Percentiles rank a stretch among this genome's conserved stretches.
phyloP scores from a whole-genome alignment of 306 rosid species.

The Carpinus fangiana region DNA sequence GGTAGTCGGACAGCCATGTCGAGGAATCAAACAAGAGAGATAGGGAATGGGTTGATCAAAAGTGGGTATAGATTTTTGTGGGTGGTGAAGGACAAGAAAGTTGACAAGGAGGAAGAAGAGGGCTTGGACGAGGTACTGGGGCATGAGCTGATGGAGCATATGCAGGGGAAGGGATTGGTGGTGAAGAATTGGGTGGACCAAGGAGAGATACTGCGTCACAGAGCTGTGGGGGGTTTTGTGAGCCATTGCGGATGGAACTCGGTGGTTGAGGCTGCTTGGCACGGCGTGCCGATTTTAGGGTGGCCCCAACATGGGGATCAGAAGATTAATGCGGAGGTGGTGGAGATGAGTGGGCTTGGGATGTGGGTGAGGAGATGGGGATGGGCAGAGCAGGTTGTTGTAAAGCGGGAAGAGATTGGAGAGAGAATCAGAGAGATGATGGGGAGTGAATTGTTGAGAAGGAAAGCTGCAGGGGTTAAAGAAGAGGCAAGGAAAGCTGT shows the following conservation, averaged over 20 bases:
- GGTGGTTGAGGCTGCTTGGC: slow-evolving; percentile 41
- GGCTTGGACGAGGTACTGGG: slow-evolving; percentile 33
- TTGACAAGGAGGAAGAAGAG: slow-evolving; percentile 52
- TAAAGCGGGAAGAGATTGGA: slow-evolving; percentile 56
- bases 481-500: slow-evolving; percentile 37
- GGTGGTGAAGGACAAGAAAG: slow-evolving; percentile 50
- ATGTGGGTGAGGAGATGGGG: slow-evolving; percentile 55
- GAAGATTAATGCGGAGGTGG: slow-evolving; percentile 52
- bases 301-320: slow-evolving; percentile 69
- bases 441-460: slow-evolving; percentile 33
- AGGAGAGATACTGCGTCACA: slow-evolving; percentile 36
- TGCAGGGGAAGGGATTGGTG: slow-evolving; percentile 41
- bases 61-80: slow-evolving; percentile 56
- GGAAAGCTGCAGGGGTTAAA: slow-evolving; percentile 26
- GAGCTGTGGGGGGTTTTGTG: slow-evolving; percentile 50
- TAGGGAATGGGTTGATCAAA: slow-evolving; percentile 45
- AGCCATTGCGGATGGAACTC: slow-evolving; percentile 75
- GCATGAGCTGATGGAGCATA: slow-evolving; percentile 32
- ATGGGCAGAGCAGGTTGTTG: slow-evolving; percentile 39
- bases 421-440: slow-evolving; percentile 51
- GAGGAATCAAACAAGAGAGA: slow-evolving; percentile 50
- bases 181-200: slow-evolving; percentile 55
- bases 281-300: slow-evolving; percentile 51
- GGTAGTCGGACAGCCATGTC: slow-evolving; percentile 47
- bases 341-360: slow-evolving; percentile 47